phyloP scores from a whole-genome alignment of 768 basidiomycete genomes.

The Boletellus ananas region DNA sequence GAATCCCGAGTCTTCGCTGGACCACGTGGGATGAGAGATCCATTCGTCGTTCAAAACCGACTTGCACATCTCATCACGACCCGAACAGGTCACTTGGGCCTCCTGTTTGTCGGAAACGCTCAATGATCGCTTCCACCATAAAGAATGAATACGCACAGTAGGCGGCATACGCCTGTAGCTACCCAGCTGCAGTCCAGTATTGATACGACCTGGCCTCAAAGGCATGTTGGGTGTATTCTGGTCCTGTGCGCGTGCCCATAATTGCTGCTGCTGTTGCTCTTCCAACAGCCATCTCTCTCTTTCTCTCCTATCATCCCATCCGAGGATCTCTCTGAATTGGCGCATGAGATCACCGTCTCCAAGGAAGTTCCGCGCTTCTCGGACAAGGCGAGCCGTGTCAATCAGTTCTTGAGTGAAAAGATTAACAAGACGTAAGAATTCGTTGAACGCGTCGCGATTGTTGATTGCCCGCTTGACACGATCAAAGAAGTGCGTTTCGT shows the following conservation, averaged over 20 bases:
- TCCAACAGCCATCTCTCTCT: constrained; percentile 49
- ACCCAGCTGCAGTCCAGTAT: constrained; percentile 71
- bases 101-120: constrained; percentile 48
- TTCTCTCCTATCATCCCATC: constrained; percentile 78
- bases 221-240: constrained; percentile 35
- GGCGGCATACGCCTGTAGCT: constrained; percentile 86
- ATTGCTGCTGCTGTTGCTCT: constrained; percentile 41
- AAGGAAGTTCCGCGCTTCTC: constrained; percentile 73
- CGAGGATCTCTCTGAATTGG: constrained; percentile 81
- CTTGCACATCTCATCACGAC: constrained; percentile 95
- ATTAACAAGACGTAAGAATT: constrained; percentile 93
- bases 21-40: constrained; percentile 96
- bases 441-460: constrained; percentile 78
- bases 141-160: constrained; percentile 49
- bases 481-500: constrained; percentile 87
- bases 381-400: constrained; percentile 77
- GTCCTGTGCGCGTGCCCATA: constrained; percentile 50
- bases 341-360: constrained; percentile 75
- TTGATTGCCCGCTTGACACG: constrained; percentile 74
- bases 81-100: constrained; percentile 83
- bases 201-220: constrained; percentile 53
- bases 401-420: constrained; percentile 94
- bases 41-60: constrained; percentile 97
- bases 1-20: constrained; percentile 91
- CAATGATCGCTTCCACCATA: not conserved